These are phyloP conservation scores for Mycena indigotica DNA, from an alignment of 768 basidiomycete species.

Conservation along the genomic window DNA sequence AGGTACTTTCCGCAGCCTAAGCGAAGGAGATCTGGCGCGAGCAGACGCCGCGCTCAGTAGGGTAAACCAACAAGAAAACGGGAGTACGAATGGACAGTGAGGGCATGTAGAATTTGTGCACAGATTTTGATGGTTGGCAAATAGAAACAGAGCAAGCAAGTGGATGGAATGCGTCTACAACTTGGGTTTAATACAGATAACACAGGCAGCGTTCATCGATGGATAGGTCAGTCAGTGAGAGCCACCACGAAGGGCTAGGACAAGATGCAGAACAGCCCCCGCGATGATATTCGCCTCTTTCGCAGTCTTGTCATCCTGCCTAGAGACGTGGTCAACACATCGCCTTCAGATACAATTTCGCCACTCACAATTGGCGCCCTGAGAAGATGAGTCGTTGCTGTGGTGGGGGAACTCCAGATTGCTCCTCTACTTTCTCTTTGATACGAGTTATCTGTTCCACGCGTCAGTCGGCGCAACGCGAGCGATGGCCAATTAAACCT, in stretches of 20 bases:
- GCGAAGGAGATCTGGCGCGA: slow-evolving; percentile 81
- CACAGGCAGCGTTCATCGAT: not conserved
- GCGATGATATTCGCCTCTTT: slow-evolving; percentile 81
- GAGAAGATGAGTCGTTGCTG: slow-evolving; percentile 94
- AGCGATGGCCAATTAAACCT: slow-evolving; percentile 47
- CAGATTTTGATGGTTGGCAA: not conserved
- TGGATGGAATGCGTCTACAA: not conserved
- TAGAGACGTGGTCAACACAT: slow-evolving; percentile 31
- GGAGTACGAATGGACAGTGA: slow-evolving; percentile 15
- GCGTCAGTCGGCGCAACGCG: not conserved
- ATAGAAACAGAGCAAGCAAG: not conserved
- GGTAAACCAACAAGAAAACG: slow-evolving; percentile 34
- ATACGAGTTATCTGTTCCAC: slow-evolving; percentile 77
- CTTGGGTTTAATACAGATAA: not conserved
- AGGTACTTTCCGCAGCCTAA: slow-evolving; percentile 75
- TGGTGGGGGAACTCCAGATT: slow-evolving; percentile 94
- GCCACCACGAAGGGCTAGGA: slow-evolving; percentile 93
- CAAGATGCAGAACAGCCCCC: slow-evolving; percentile 90
- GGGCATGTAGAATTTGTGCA: not conserved
- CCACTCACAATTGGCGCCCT: slow-evolving; percentile 87
- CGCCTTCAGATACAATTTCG: not conserved
- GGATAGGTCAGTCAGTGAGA: slow-evolving; percentile 13
- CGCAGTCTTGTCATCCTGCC: slow-evolving; percentile 91
- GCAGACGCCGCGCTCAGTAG: slow-evolving; percentile 88
- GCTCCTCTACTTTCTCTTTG: slow-evolving; percentile 98